phyloP scores from a whole-genome alignment of 192 early-diverging fungal species.

The Physocladia obscura region DNA sequence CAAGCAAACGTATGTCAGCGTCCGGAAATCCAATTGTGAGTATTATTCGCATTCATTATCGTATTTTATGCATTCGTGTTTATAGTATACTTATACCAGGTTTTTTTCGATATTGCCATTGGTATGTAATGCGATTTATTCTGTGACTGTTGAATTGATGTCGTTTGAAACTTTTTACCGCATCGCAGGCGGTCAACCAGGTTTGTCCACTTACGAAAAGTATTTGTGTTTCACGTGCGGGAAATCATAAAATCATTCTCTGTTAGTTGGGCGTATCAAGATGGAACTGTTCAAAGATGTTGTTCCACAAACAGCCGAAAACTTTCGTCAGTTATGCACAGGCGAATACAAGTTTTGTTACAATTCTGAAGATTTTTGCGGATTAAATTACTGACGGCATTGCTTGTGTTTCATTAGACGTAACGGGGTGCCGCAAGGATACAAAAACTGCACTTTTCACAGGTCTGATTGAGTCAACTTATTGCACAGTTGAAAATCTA shows the following conservation, averaged over 20 bases:
- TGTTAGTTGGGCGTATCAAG: slow-evolving; percentile 49
- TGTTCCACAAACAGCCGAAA: slow-evolving; percentile 91
- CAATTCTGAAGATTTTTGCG: neutral
- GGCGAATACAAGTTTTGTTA: slow-evolving; percentile 69
- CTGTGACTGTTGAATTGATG: neutral
- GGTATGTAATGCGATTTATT: slow-evolving; percentile 47
- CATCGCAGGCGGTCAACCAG: slow-evolving; percentile 39
- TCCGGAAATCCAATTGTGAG: too few relatives aligned
- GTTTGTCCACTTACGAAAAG: neutral
- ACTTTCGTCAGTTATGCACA: slow-evolving; percentile 93
- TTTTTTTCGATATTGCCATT: slow-evolving; percentile 79
- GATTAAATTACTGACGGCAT: neutral
- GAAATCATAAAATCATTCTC: neutral
- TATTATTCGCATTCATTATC: too few relatives aligned
- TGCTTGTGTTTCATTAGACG: slow-evolving; percentile 34
- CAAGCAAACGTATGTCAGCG: too few relatives aligned
- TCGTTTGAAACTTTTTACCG: neutral
- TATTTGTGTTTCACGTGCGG: neutral
- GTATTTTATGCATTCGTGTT: too few relatives aligned
- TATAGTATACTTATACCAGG: too few relatives aligned
- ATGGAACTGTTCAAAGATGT: slow-evolving; percentile 72
- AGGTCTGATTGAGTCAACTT: too few relatives aligned
- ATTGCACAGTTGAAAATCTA: too few relatives aligned
- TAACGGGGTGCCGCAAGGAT: slow-evolving; percentile 82
- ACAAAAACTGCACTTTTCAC: slow-evolving; percentile 81